Evolutionary conservation across 441 rosid genomes (phyloP).

Genomic region (Isatis lusitanica): DNA sequence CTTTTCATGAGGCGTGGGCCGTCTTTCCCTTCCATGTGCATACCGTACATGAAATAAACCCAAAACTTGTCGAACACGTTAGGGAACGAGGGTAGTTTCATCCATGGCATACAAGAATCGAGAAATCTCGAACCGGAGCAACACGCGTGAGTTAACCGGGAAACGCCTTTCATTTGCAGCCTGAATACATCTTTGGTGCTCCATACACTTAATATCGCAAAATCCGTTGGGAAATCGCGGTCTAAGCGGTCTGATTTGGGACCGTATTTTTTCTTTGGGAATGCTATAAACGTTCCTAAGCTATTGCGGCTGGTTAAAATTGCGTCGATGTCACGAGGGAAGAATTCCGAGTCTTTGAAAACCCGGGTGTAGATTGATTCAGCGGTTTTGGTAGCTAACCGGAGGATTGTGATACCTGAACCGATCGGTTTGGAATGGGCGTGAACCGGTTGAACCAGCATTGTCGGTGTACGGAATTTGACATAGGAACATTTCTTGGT

Average conservation of each 20-base stretch:
- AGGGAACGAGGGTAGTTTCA: conserved; percentile 68
- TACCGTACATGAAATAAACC: conserved; percentile 60
- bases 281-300: conserved; percentile 71
- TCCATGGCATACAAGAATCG: conserved; percentile 69
- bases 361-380: conserved; percentile 43
- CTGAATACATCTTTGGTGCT: conserved; percentile 70
- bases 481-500: conserved; percentile 51
- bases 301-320: conserved; percentile 48
- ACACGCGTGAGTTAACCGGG: conserved; percentile 41
- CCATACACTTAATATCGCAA: conserved; percentile 67
- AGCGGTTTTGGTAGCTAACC: conserved; percentile 36
- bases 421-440: conserved; percentile 50
- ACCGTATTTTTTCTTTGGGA: conserved; percentile 37
- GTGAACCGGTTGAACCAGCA: conserved; percentile 74
- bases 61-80: conserved; percentile 65
- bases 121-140: conserved; percentile 59
- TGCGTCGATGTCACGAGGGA: conserved; percentile 54
- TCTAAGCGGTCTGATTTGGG: conserved; percentile 38
- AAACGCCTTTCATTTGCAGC: conserved; percentile 61
- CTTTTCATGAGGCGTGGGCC: conserved; percentile 54
- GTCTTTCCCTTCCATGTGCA: conserved; percentile 60
- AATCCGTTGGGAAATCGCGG: conserved; percentile 45
- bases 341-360: conserved; percentile 54
- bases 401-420: conserved; percentile 37
- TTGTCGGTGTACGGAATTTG: conserved; percentile 55